A percentile compares a stretch with the other conserved stretches of the same genome.
phyloP scores from a whole-genome alignment of 352 stramenopile species.

The Phytopythium cucurbitacearum region DNA sequence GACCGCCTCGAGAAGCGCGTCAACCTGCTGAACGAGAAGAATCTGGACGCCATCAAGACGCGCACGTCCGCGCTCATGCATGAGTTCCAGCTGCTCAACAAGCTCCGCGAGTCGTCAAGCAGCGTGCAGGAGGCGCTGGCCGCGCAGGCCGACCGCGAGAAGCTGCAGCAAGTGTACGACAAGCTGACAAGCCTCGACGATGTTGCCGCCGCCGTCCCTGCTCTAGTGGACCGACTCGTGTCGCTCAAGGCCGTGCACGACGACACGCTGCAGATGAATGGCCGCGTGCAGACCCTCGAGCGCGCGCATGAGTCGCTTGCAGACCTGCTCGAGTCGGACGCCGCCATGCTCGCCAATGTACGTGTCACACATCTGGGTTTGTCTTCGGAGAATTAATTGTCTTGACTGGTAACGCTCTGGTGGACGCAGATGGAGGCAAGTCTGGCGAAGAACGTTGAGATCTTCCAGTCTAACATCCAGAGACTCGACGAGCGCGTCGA shows the following conservation, averaged over 20 bases:
- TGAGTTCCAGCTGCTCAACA: slow-evolving; percentile 72
- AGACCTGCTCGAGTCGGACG: slow-evolving; percentile 63
- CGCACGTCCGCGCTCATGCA: slow-evolving; percentile 72
- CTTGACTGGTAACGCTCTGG: slow-evolving; percentile 7
- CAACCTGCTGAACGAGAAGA: slow-evolving; percentile 66
- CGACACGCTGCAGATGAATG: slow-evolving; percentile 40
- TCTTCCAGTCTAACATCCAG: slow-evolving; percentile 79
- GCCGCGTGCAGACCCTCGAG: slow-evolving; percentile 61
- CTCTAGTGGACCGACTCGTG: slow-evolving; percentile 66
- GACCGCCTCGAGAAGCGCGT: slow-evolving; percentile 64
- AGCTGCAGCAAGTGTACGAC: slow-evolving; percentile 71
- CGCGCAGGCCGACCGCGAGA: slow-evolving; percentile 54
- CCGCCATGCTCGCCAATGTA: slow-evolving; percentile 65
- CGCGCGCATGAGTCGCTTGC: slow-evolving; percentile 43
- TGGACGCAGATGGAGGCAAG: slow-evolving; percentile 62
- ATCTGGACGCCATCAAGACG: slow-evolving; percentile 73
- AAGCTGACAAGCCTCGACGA: slow-evolving; percentile 59
- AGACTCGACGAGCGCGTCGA: slow-evolving; percentile 69
- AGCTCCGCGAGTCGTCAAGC: slow-evolving; percentile 62
- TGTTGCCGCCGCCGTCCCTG: slow-evolving; percentile 51
- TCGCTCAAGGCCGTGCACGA: slow-evolving; percentile 74
- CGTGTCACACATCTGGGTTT: slow-evolving; percentile 8
- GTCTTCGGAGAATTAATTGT: slow-evolving; percentile 2
- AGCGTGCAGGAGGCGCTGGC: slow-evolving; percentile 51
- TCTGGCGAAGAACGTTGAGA: slow-evolving; percentile 63